phyloP scores from a whole-genome alignment of 2,329 filamentous ascomycete genomes.

The Pseudovirgaria hyperparasitica region DNA sequence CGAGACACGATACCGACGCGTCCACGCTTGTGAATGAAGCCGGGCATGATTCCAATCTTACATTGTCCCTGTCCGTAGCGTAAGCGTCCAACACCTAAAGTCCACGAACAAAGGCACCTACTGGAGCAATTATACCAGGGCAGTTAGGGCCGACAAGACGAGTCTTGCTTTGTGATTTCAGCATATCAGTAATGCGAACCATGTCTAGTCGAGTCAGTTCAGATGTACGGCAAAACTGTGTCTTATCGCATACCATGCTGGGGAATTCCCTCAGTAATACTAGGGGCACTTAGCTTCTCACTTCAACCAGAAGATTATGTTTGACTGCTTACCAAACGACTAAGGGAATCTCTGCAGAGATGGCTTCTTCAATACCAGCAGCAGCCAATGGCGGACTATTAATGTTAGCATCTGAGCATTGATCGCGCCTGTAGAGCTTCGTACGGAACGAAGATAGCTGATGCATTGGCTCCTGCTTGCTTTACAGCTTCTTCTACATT shows the following conservation, averaged over 20 bases:
- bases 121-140: constrained; percentile 83
- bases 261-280: constrained; percentile 92
- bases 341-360: constrained; percentile 82
- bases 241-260: constrained; percentile 61
- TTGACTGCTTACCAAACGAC: constrained; percentile 59
- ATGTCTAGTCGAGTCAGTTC: constrained; percentile 53
- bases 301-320: constrained; percentile 5
- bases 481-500: constrained; percentile 80
- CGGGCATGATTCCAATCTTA: constrained; percentile 99
- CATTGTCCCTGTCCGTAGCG: constrained; percentile 61
- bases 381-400: constrained; percentile 77
- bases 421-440: constrained; percentile 10
- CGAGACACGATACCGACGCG: constrained; percentile 97
- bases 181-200: constrained; percentile 95
- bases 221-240: not conserved
- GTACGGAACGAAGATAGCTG: constrained; percentile 92
- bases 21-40: constrained; percentile 99
- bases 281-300: constrained; percentile 21
- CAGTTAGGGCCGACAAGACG: constrained; percentile 96
- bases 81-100: constrained; percentile 2
- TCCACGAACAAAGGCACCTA: constrained; percentile 19
- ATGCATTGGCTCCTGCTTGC: constrained; percentile 80
- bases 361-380: constrained; percentile 90
- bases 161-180: constrained; percentile 96
- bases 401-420: constrained; percentile 14